These are phyloP conservation scores for Linaria vulgaris DNA, from an alignment of 257 asterid genomes.

Conservation along the genomic window DNA sequence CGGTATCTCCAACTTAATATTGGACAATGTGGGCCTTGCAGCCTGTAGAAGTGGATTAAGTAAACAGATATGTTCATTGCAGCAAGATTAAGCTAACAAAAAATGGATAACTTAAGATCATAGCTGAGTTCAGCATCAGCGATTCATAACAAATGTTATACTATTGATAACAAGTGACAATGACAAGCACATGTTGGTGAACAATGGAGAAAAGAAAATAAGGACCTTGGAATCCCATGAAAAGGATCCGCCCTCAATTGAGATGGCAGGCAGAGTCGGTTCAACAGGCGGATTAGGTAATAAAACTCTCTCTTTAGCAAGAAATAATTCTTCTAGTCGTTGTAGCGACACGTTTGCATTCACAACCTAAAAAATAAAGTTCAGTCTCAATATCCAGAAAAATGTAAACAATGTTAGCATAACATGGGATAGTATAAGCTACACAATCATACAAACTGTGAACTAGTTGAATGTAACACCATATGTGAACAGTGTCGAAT, in stretches of 20 bases:
- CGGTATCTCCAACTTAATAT: constrained; percentile 71
- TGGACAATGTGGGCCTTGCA: constrained; percentile 64
- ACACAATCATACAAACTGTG: background rate
- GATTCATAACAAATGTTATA: constrained; percentile 4
- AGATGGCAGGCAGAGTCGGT: constrained; percentile 68
- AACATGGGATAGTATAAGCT: constrained; percentile 17
- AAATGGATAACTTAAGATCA: constrained; percentile 15
- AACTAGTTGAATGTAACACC: constrained; percentile 1
- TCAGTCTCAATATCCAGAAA: constrained; percentile 10
- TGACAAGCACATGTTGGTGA: background rate
- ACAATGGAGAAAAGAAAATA: background rate
- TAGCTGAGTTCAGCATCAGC: constrained; percentile 6
- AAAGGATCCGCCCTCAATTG: constrained; percentile 65
- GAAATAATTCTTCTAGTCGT: constrained; percentile 77
- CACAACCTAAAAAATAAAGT: constrained; percentile 58
- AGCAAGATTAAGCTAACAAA: constrained; percentile 12
- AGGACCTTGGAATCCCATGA: constrained; percentile 84
- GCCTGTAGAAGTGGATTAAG: constrained; percentile 44
- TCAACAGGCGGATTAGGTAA: constrained; percentile 78
- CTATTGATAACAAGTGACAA: background rate
- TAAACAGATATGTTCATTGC: constrained; percentile 16
- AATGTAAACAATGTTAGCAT: constrained; percentile 1
- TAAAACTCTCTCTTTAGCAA: constrained; percentile 77
- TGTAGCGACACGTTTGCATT: constrained; percentile 84
- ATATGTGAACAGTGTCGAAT: background rate